A percentile compares a stretch with the other conserved stretches of the same genome.
Evolutionary conservation across 345 rosid species (phyloP).

Genomic region (Eucalyptus microcorys): DNA sequence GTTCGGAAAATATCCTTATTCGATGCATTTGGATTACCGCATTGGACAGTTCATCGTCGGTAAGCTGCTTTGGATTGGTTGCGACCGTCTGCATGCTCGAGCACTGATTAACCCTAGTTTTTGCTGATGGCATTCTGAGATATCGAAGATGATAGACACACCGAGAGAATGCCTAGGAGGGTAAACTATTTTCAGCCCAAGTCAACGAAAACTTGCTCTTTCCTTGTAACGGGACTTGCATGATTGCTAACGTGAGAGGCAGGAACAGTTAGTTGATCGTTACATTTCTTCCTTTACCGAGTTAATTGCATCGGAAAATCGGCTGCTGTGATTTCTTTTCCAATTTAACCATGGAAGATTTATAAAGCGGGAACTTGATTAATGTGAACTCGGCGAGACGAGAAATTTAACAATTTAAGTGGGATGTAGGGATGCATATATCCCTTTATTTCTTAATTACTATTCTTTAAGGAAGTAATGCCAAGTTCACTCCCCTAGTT

Average conservation of each 20-base stretch:
- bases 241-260: not conserved
- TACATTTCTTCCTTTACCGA: not conserved
- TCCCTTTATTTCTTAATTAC: not conserved
- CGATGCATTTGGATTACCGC: not conserved
- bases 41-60: slow-evolving; percentile 13
- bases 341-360: not conserved
- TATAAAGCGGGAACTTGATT: not conserved
- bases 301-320: not conserved
- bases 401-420: not conserved
- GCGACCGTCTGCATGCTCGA: slow-evolving; percentile 3
- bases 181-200: not conserved
- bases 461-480: not conserved
- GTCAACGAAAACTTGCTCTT: not conserved
- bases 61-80: not conserved
- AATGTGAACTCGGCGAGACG: not conserved
- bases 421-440: not conserved
- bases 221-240: not conserved
- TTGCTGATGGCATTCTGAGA: slow-evolving; percentile 26
- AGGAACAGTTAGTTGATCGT: not conserved
- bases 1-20: not conserved
- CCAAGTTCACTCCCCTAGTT: not conserved
- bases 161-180: not conserved
- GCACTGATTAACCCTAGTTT: slow-evolving; percentile 13
- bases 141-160: not conserved
- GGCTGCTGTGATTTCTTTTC: slow-evolving; percentile 4